A percentile compares a stretch with the other conserved stretches of the same genome.
Conservation (phyloP, 192 early-diverging fungal genomes). For the Backusella tarrabulga region DNA sequence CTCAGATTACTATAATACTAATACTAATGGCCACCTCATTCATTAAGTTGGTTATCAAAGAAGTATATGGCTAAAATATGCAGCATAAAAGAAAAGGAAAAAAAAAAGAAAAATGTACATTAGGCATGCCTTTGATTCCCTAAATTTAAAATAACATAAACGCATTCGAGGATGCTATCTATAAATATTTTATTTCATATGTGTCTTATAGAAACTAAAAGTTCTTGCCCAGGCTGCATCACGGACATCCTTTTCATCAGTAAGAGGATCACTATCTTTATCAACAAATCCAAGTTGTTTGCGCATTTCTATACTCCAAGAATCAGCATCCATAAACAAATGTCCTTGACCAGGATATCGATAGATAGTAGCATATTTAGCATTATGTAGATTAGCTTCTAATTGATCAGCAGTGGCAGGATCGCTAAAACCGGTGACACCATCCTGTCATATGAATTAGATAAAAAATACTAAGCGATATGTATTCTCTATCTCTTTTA, state of each 20-base stretch:
- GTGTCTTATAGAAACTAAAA: slow-evolving; percentile 15
- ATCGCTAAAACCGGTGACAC: slow-evolving; percentile 26
- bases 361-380: slow-evolving; percentile 21
- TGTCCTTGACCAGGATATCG: slow-evolving; percentile 29
- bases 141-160: not conserved
- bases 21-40: too few relatives aligned
- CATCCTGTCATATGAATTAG: slow-evolving; percentile 5
- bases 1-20: too few relatives aligned
- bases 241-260: slow-evolving; percentile 14
- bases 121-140: not conserved
- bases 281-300: slow-evolving; percentile 27
- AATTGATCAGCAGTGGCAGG: slow-evolving; percentile 12
- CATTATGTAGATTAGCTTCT: slow-evolving; percentile 12
- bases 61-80: too few relatives aligned
- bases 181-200: not conserved
- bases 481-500: not conserved
- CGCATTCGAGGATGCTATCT: not conserved
- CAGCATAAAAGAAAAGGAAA: too few relatives aligned
- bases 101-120: not conserved
- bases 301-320: slow-evolving; percentile 19
- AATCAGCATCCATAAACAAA: slow-evolving; percentile 30
- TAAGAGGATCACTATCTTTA: slow-evolving; percentile 5
- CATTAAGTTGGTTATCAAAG: too few relatives aligned
- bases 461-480: not conserved
- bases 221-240: slow-evolving; percentile 25